A percentile compares a stretch with the other conserved stretches of the same genome.
Evolutionary conservation across 768 basidiomycete genomes (phyloP).

Genomic region (Pleurotus platypus): DNA sequence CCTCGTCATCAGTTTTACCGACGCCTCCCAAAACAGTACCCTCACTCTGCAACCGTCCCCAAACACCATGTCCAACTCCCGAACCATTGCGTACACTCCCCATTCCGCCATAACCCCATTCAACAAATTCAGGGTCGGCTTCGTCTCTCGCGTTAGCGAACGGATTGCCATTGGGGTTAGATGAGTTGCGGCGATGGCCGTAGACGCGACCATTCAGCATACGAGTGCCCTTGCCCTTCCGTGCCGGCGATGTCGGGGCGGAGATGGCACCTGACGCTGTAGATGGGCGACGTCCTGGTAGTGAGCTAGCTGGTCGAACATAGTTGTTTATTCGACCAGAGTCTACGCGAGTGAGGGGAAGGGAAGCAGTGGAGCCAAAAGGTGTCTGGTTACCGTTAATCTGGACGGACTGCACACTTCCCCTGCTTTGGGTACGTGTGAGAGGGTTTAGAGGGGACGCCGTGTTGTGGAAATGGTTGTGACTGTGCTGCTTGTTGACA

Average conservation of each 20-base stretch:
- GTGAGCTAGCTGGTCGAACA: conserved; percentile 17
- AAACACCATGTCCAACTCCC: conserved; percentile 26
- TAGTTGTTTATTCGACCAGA: neutral
- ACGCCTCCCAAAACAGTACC: conserved; percentile 14
- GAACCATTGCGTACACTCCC: conserved; percentile 52
- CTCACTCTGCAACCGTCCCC: conserved; percentile 31
- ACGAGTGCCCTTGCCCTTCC: conserved; percentile 38
- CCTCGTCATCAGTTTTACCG: conserved; percentile 28
- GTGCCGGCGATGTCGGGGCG: conserved; percentile 17
- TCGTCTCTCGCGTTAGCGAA: conserved; percentile 63
- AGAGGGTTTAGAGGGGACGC: conserved; percentile 10
- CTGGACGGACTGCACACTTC: neutral
- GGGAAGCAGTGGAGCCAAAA: conserved; percentile 6
- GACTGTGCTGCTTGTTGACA: neutral
- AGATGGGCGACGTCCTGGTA: neutral
- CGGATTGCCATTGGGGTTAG: conserved; percentile 38
- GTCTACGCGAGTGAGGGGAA: conserved; percentile 1
- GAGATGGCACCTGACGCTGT: neutral
- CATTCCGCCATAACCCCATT: conserved; percentile 91
- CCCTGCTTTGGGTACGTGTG: conserved; percentile 7
- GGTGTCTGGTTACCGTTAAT: neutral
- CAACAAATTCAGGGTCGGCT: conserved; percentile 77
- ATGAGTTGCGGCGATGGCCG: conserved; percentile 40
- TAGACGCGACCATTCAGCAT: conserved; percentile 90
- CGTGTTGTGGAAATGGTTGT: neutral